Base-by-base conservation (phyloP, 164 flowering plant genomes). In the Taxillus chinensis region DNA sequence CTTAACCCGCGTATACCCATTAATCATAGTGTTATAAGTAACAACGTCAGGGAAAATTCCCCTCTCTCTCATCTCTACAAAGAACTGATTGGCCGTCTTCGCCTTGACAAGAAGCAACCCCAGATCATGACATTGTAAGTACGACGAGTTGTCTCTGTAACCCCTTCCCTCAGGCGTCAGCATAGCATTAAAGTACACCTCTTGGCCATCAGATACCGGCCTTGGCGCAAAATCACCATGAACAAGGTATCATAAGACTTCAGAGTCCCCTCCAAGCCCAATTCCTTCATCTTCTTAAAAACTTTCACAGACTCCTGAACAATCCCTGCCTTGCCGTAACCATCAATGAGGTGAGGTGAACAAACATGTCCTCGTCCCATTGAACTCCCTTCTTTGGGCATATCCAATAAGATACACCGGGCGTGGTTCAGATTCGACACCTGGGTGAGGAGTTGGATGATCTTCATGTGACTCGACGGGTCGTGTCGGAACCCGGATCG, bases 291-390 rank as follows among this genome's bases (percentile, higher is more conserved):
- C 53, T 77, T 86, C 64, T 70, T 65, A 69, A 93, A 90, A 14
- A 90, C 55, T 69, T 90, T 90, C 0, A 93, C 97, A 65, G 87
- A 70, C 71, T 93, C 99, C 64, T 93, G 99, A 68, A 93, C 90
- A 64, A 93, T 93, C 16, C 97, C 95, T 9, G 84, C 85, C 60
- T 83, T 80, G 4, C 96, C 97, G 66, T 93, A 93, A 61, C 91
- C 77, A 15, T 83, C 83, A 64, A 93, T n/a, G n/a, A n/a, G n/a
- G n/a, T 87, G 68, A 93, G 50, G 55, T 77, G 55, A 49, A 84
- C 77, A 71, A 91, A 93, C 78, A 93, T 55, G 40, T 87, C 96
- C 74, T 93, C 99, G 62, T 93, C 86, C 87, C 83, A 90, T 13
- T 79, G 66, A 39, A 84, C 70, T 2, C 91, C 96, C 67, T 85